These are phyloP conservation scores for Solanum etuberosum DNA, from an alignment of 257 asterid species.

Conservation along the genomic window DNA sequence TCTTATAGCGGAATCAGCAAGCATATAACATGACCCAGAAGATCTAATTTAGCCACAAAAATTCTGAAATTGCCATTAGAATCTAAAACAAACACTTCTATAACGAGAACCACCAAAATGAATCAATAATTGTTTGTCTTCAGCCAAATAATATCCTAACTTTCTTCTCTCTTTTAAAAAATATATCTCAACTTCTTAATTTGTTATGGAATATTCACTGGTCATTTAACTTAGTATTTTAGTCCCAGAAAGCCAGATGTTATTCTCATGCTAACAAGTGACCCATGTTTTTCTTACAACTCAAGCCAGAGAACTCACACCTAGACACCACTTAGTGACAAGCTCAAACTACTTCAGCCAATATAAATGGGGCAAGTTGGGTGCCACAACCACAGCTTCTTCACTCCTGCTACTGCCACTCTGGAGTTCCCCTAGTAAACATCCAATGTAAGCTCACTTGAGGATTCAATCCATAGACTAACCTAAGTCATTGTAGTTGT, in stretches of 20 bases:
- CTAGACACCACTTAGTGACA: neutral
- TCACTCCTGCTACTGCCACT: neutral
- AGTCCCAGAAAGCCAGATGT: neutral
- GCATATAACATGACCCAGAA: neutral
- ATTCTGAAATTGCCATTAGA: neutral
- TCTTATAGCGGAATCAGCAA: neutral
- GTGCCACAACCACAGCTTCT: neutral
- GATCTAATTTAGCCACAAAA: neutral
- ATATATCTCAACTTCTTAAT: neutral
- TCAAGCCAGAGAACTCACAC: neutral
- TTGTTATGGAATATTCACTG: neutral
- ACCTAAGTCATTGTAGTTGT: neutral
- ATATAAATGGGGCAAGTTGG: neutral
- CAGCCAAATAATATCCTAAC: neutral
- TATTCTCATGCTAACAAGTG: neutral
- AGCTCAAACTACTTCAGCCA: neutral
- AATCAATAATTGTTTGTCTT: neutral
- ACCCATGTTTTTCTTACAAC: neutral
- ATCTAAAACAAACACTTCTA: neutral
- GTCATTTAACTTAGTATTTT: neutral
- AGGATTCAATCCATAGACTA: neutral
- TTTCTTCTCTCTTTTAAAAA: neutral
- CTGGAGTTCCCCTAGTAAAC: neutral
- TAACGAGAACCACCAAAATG: neutral
- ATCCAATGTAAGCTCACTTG: neutral